These are phyloP conservation scores for Metschnikowia drakensbergensis DNA, from an alignment of 805 yeast genomes.

Conservation along the genomic window DNA sequence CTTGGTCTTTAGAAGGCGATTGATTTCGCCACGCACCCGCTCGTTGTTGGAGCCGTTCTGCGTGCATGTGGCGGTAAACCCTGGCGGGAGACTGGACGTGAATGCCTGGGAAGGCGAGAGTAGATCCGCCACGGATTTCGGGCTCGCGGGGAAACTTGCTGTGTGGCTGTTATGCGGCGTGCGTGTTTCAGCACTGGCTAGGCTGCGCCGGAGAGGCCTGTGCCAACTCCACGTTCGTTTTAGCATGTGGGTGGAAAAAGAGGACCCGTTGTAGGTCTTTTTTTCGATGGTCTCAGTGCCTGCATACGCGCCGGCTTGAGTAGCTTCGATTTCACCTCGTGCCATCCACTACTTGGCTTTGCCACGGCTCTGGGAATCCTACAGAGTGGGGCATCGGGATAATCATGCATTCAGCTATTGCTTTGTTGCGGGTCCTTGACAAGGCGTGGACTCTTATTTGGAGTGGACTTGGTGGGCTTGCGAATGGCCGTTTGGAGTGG, in stretches of 20 bases:
- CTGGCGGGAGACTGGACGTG: background rate
- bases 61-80: background rate
- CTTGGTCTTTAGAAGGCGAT: slow-evolving; percentile 7
- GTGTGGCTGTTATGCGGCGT: background rate
- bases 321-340: background rate
- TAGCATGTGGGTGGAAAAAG: background rate
- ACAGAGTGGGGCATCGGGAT: too few relatives aligned
- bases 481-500: background rate
- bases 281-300: background rate
- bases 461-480: background rate
- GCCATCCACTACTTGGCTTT: too few relatives aligned
- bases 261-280: background rate
- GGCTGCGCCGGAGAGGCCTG: slow-evolving; percentile 2
- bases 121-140: background rate
- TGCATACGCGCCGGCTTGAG: background rate
- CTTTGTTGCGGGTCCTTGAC: too few relatives aligned
- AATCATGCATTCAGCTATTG: too few relatives aligned
- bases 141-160: too few relatives aligned
- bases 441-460: too few relatives aligned
- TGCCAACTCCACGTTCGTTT: slow-evolving; percentile 6
- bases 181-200: background rate
- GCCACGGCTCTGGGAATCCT: too few relatives aligned
- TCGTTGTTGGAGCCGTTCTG: background rate
- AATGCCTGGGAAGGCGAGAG: background rate
- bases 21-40: slow-evolving; percentile 8